Evolutionary conservation across 192 early-diverging fungal species (phyloP), one percentile per base, ranked within the genome.

Genomic region (Coemansia sp.): DNA sequence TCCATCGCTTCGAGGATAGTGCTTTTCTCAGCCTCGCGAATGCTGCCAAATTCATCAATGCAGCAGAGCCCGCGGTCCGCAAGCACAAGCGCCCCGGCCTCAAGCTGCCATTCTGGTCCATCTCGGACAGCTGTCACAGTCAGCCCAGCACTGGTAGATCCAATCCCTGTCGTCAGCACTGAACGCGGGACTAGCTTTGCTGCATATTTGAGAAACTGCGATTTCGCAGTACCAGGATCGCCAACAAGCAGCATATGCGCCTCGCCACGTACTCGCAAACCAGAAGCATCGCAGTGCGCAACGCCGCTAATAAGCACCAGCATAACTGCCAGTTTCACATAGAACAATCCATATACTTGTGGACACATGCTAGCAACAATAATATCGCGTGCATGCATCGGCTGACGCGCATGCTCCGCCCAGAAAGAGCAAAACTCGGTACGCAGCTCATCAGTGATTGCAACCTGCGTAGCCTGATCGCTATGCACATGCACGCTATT

Each of bases 1-100:
- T 93, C 91, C 91, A 93, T 93, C 2, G 90, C 91, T 59, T 93
- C 91, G 49, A 88, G 85, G 21, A 93, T 87, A 2, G 89, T 85
- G 7, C 85, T 85, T 64, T 90, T 88, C 56, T 92, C 90, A 8
- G 83, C 66, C 54, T 90, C 88, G 18, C 86, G 61, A 57, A 93
- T 88, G 50, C 86, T 87, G 12, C 88, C 89, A 85, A 93, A 93
- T 75, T 93, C 91, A 56, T 93, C 91, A 51, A 93, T 91, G 61
- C 90, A 92, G 60, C 91, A 93, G 5, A 93, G 31, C 0, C 91
- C 91, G 5, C 88, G 74, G 65, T 93, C 91, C 1, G 91, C 89
- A 34, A 92, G 69, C 8, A 93, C 91, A 18, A 93, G 66, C 0
- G 91, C 91, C 9, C 91, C 91, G 4, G 90, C 91, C 68, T 93